A percentile compares a stretch with the other conserved stretches of the same genome.
These are phyloP conservation scores for Ajuga chamaepitys DNA, from an alignment of 257 asterid species.

Conservation along the genomic window DNA sequence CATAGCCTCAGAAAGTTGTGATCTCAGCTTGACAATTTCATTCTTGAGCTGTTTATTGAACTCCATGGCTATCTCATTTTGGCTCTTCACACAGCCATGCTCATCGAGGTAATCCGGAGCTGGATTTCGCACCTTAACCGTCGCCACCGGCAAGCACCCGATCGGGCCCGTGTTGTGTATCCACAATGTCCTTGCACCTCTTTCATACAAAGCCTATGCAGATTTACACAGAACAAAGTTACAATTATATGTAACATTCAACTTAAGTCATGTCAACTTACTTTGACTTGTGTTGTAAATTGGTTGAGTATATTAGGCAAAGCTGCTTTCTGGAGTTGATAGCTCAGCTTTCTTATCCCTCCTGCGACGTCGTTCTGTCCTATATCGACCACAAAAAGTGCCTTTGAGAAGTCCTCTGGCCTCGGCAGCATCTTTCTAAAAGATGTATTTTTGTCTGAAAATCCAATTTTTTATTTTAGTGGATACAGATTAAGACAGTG, in stretches of 20 bases:
- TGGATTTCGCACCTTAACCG: slow-evolving; percentile 29
- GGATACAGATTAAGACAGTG: background rate
- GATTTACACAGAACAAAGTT: too few relatives aligned
- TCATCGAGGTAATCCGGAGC: slow-evolving; percentile 40
- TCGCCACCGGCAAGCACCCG: slow-evolving; percentile 47
- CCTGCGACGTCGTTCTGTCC: slow-evolving; percentile 64
- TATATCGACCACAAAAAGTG: slow-evolving; percentile 52
- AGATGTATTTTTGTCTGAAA: slow-evolving; percentile 16
- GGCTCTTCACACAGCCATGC: slow-evolving; percentile 48
- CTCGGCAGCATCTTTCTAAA: slow-evolving; percentile 33
- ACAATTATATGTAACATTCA: background rate
- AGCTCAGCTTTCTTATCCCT: slow-evolving; percentile 16
- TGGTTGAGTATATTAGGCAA: slow-evolving; percentile 30
- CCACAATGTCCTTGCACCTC: slow-evolving; percentile 65
- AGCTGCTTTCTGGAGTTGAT: slow-evolving; percentile 21
- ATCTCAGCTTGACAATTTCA: slow-evolving; percentile 30
- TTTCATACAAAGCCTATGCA: slow-evolving; percentile 34
- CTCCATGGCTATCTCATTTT: slow-evolving; percentile 41
- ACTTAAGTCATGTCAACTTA: slow-evolving; percentile 15
- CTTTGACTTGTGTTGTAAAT: slow-evolving; percentile 35
- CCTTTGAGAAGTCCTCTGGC: slow-evolving; percentile 39
- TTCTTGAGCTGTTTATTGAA: slow-evolving; percentile 45
- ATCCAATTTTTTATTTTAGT: background rate
- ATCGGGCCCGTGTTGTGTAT: slow-evolving; percentile 76
- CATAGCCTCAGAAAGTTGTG: slow-evolving; percentile 33